Evolutionary conservation across 176 grass and related monocot genomes (phyloP).

Genomic region (Poa annua): DNA sequence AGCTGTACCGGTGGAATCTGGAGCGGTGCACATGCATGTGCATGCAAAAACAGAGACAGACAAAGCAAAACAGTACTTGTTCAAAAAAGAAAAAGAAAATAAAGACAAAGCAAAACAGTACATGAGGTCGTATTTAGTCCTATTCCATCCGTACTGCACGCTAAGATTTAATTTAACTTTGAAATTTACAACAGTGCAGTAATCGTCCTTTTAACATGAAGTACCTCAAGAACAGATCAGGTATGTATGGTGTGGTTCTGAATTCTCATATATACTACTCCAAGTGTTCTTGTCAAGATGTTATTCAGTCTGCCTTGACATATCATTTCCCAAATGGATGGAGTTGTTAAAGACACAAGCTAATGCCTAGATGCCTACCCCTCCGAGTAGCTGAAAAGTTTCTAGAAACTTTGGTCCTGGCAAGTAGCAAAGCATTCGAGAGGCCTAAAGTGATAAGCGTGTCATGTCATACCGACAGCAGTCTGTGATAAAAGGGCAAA

Average conservation of each 20-base stretch:
- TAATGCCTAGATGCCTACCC: neutral
- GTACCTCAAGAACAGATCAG: conserved; percentile 28
- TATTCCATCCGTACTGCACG: neutral
- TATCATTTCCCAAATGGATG: neutral
- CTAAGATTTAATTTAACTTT: conserved; percentile 4
- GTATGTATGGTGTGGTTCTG: neutral
- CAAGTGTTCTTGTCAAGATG: neutral
- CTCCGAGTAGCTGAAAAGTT: neutral
- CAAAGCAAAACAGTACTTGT: conserved; percentile 6
- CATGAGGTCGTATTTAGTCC: conserved; percentile 18
- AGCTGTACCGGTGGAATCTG: conserved; percentile 39
- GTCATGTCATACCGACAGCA: neutral
- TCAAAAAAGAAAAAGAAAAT: no score
- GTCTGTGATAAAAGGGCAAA: neutral
- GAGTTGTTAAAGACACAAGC: neutral
- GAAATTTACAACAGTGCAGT: neutral
- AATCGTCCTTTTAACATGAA: neutral
- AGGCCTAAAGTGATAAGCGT: neutral
- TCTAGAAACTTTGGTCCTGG: conserved; percentile 6
- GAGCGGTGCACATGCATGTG: conserved; percentile 43
- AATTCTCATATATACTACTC: neutral
- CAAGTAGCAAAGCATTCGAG: neutral
- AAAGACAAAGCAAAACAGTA: neutral
- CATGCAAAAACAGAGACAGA: conserved; percentile 37
- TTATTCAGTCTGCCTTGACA: neutral